Base-by-base conservation (phyloP, 2,329 filamentous ascomycete species). In the Botrytis fabae region DNA sequence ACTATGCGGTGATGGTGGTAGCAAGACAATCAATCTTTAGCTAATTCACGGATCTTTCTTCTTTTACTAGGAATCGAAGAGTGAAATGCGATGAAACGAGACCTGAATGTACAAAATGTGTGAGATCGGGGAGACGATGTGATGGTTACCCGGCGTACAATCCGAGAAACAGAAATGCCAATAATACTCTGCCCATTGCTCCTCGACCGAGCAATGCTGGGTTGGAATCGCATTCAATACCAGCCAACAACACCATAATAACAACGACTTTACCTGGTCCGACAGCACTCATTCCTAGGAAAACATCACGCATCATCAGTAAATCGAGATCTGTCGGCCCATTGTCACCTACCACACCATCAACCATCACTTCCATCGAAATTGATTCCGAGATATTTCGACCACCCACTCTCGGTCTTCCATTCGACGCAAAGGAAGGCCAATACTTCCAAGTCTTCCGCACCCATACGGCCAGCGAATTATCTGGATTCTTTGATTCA, bases 11-110 rank as follows among this genome's bases (percentile, higher is more conserved):
- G 42, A 20, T 28, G 22, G 48, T 40, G 16, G 16, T 32, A 32
- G 16, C n/a, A 44, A 64, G 5, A 14, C 51, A 54, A 54, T 40
- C 10, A 40, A 57, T 7, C 54, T 44, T 71, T 44, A 46, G 38
- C 68, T 75, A 62, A 75, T 73, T 57, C 70, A 38, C 28, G 44
- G n/a, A 35, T n/a, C 35, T 65, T 48, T 59, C 25, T 48, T 64
- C 28, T n/a, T 44, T 28, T 18, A 1, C 54, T 77, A 91, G 89
- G 80, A 84, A 84, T 75, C 84, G 89, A 76, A 85, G 88, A 75
- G 90, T 92, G 75, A 92, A 92, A 80, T 92, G 90, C 80, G 90
- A 91, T 79, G 90, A 92, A 81, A 83, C 81, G 75, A 87, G 89
- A 71, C 90, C 90, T 12, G 82, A 84, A 42, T 91, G 90, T 79